A percentile compares a stretch with the other conserved stretches of the same genome.
phyloP scores from a whole-genome alignment of 805 yeast genomes.

The Metschnikowia proteae region DNA sequence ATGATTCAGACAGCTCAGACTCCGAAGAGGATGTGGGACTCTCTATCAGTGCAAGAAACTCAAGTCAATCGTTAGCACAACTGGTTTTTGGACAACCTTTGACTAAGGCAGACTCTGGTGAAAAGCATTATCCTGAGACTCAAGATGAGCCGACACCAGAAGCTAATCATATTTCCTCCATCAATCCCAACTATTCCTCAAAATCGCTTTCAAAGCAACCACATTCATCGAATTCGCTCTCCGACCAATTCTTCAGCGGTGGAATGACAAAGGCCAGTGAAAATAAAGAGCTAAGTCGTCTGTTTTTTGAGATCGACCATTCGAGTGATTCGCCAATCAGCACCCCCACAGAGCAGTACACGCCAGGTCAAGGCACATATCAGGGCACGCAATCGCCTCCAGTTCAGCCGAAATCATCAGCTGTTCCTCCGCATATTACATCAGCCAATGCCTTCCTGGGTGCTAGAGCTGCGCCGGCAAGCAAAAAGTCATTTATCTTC shows the following conservation, averaged over 20 bases:
- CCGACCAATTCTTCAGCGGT: conserved; percentile 36
- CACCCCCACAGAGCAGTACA: background rate
- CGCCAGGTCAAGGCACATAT: conserved; percentile 6
- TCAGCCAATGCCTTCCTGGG: conserved; percentile 42
- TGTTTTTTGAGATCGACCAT: conserved; percentile 14
- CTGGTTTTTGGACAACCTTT: conserved; percentile 31
- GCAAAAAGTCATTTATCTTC: conserved; percentile 31
- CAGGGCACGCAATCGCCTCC: conserved; percentile 17
- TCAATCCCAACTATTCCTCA: conserved; percentile 35
- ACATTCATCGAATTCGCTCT: conserved; percentile 36
- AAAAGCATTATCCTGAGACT: conserved; percentile 22
- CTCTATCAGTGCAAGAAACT: conserved; percentile 35
- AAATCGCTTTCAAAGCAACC: conserved; percentile 41
- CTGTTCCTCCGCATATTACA: conserved; percentile 42
- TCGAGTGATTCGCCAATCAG: conserved; percentile 1
- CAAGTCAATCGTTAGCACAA: conserved; percentile 43
- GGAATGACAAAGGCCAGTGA: conserved; percentile 17
- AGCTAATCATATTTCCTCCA: conserved; percentile 22
- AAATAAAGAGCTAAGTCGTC: conserved; percentile 10
- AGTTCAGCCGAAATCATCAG: conserved; percentile 34
- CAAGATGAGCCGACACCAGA: conserved; percentile 24
- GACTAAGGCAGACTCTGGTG: conserved; percentile 15
- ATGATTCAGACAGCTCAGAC: conserved; percentile 18
- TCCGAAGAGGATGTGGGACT: conserved; percentile 34
- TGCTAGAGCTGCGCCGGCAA: conserved; percentile 11